Evolutionary conservation across 1,284 basidiomycete genomes (phyloP).

Genomic region (Leccinum subrobustum): DNA sequence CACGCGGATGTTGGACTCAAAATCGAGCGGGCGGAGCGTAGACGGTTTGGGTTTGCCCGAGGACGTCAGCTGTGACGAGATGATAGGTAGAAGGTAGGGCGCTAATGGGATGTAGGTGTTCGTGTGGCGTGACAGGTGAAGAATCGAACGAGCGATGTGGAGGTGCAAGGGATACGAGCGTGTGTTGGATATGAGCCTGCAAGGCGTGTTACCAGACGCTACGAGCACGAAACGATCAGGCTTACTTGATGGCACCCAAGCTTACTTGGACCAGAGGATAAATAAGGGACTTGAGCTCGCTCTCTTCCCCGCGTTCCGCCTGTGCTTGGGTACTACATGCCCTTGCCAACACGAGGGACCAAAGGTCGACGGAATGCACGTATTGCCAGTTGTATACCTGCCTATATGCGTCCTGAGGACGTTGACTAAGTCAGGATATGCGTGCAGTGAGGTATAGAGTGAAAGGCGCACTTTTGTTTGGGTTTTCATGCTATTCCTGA

Average conservation of each 20-base stretch:
- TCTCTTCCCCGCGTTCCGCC: constrained; percentile 56
- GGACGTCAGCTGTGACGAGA: constrained; percentile 77
- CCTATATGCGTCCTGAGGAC: constrained; percentile 77
- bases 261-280: constrained; percentile 96
- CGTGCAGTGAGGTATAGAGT: constrained; percentile 16
- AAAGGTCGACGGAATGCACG: constrained; percentile 95
- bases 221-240: constrained; percentile 3
- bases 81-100: constrained; percentile 84
- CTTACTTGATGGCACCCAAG: constrained; percentile 88
- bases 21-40: constrained; percentile 88
- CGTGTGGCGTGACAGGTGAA: constrained; percentile 75
- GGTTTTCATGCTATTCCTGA: constrained; percentile 89
- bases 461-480: constrained; percentile 66
- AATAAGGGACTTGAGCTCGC: constrained; percentile 83
- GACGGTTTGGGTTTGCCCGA: constrained; percentile 78
- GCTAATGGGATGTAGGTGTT: constrained; percentile 88
- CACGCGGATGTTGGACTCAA: constrained; percentile 84
- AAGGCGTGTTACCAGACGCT: not conserved
- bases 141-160: constrained; percentile 70
- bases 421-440: constrained; percentile 15
- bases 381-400: constrained; percentile 99
- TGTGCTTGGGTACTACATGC: constrained; percentile 68
- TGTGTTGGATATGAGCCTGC: constrained; percentile 79
- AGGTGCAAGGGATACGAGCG: constrained; percentile 83
- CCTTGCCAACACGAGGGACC: constrained; percentile 85